Percentiles rank a stretch among this genome's conserved stretches.
Evolutionary conservation across 352 stramenopile species (phyloP).

Genomic region (Globisporangium splendens): DNA sequence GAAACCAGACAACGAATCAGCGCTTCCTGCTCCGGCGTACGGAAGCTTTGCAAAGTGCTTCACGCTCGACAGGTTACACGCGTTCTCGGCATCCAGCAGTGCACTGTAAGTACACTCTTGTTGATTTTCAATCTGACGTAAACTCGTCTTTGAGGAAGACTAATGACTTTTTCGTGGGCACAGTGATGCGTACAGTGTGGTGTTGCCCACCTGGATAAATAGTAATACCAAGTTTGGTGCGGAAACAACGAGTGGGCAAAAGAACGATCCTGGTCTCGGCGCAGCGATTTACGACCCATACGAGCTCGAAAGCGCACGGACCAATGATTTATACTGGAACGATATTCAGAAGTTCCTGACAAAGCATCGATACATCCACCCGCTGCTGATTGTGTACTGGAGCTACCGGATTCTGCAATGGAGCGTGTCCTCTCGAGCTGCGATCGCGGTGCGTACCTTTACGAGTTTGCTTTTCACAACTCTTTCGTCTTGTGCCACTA

Average conservation of each 20-base stretch:
- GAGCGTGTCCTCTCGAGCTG: slow-evolving; percentile 54
- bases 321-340: slow-evolving; percentile 76
- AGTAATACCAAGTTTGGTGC: slow-evolving; percentile 30
- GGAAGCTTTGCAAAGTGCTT: slow-evolving; percentile 10
- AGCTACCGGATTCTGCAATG: slow-evolving; percentile 62
- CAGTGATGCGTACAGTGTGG: slow-evolving; percentile 31
- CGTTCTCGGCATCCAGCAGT: slow-evolving; percentile 1
- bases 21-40: neutral
- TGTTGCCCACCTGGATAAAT: slow-evolving; percentile 39
- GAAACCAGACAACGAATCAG: slow-evolving; percentile 5
- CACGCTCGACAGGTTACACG: slow-evolving; percentile 2
- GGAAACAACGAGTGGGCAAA: neutral
- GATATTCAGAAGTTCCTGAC: slow-evolving; percentile 68
- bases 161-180: neutral
- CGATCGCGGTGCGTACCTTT: slow-evolving; percentile 39
- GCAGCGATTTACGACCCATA: slow-evolving; percentile 43
- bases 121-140: neutral
- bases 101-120: slow-evolving; percentile 5
- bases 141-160: neutral
- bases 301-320: slow-evolving; percentile 65
- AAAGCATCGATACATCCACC: slow-evolving; percentile 59
- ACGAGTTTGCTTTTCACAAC: no score
- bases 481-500: neutral
- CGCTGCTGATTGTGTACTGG: slow-evolving; percentile 64
- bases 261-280: neutral